phyloP scores from a whole-genome alignment of 805 yeast genomes.

The Debaryomyces maramus region DNA sequence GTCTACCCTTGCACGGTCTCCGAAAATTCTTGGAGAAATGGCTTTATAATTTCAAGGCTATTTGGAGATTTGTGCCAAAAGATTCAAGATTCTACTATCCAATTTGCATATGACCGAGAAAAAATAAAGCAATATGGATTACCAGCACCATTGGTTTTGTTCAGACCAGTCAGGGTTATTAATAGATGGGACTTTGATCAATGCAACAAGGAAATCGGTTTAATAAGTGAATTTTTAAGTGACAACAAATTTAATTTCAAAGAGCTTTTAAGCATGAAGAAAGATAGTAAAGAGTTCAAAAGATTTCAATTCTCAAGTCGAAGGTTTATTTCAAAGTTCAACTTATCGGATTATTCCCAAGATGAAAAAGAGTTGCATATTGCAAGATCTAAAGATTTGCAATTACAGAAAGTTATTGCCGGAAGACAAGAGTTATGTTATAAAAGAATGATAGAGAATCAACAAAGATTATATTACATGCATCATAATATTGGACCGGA shows the following conservation, averaged over 20 bases:
- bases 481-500: constrained; percentile 1
- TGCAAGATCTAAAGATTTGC: not conserved
- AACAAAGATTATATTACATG: constrained; percentile 21
- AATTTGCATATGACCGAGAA: constrained; percentile 14
- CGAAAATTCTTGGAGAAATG: constrained; percentile 32
- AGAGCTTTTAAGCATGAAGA: constrained; percentile 3
- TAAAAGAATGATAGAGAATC: constrained; percentile 21
- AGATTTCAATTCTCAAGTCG: constrained; percentile 5
- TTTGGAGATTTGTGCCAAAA: constrained; percentile 37
- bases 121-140: constrained; percentile 17
- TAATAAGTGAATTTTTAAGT: constrained; percentile 14
- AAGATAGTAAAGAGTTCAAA: constrained; percentile 7
- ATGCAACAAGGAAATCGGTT: constrained; percentile 28
- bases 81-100: not conserved
- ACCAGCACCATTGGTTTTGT: constrained; percentile 14
- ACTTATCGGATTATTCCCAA: not conserved
- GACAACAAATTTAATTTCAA: constrained; percentile 8
- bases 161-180: constrained; percentile 23
- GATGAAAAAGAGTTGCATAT: not conserved
- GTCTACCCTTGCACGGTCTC: constrained; percentile 47
- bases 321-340: constrained; percentile 4
- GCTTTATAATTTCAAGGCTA: constrained; percentile 38
- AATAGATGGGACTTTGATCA: constrained; percentile 35
- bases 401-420: constrained; percentile 24
- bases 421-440: constrained; percentile 26